Evolutionary conservation across 1,284 basidiomycete genomes (phyloP).

Genomic region (Marasmius oreades): DNA sequence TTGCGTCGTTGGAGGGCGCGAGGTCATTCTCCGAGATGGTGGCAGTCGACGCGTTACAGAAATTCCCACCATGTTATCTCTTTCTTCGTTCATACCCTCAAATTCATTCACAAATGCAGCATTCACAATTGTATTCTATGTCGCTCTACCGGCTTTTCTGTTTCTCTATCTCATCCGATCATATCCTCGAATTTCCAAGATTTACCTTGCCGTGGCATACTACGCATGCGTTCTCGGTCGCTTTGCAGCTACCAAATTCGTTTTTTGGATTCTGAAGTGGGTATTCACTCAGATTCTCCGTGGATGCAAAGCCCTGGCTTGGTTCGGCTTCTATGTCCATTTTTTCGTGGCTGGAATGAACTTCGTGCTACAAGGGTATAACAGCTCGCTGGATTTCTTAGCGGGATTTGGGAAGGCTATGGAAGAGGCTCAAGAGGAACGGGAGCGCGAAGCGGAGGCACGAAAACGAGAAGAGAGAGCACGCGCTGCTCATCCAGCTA

Average conservation of each 20-base stretch:
- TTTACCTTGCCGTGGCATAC: not conserved
- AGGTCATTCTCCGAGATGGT: no score
- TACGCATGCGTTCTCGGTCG: not conserved
- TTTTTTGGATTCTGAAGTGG: not conserved
- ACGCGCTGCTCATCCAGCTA: not conserved
- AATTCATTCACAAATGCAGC: not conserved
- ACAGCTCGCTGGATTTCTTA: not conserved
- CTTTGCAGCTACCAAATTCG: not conserved
- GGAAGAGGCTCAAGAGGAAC: conserved; percentile 1
- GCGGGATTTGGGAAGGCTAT: not conserved
- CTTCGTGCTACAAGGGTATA: not conserved
- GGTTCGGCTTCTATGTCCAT: conserved; percentile 6
- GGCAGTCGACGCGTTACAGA: no score
- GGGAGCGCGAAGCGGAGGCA: not conserved
- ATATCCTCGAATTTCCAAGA: not conserved
- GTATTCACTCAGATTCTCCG: not conserved
- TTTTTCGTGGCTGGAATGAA: conserved; percentile 4
- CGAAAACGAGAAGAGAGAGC: not conserved
- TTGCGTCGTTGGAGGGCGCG: no score
- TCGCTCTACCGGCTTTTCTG: not conserved
- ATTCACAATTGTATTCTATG: not conserved
- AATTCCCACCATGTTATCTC: not conserved
- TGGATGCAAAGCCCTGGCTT: conserved; percentile 3
- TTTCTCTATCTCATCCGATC: not conserved
- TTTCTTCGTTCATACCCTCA: not conserved